phyloP scores from a whole-genome alignment of 306 rosid genomes.

The Cercis canadensis region DNA sequence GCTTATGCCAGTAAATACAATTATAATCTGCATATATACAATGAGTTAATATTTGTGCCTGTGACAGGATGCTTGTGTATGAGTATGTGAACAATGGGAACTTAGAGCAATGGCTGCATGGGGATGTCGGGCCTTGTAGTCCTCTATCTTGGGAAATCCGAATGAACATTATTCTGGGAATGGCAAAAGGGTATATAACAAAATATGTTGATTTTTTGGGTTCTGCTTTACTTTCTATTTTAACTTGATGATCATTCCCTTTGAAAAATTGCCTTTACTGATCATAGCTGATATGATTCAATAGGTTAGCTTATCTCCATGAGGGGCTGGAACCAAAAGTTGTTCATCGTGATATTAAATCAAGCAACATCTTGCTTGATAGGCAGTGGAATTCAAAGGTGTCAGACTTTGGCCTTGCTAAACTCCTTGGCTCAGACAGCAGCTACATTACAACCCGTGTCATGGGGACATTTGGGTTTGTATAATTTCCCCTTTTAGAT shows the following conservation, averaged over 20 bases:
- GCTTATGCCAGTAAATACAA: background rate
- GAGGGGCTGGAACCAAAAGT: conserved; percentile 80
- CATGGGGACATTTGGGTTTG: conserved; percentile 78
- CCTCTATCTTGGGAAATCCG: conserved; percentile 70
- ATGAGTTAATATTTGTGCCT: background rate
- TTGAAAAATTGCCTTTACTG: too few relatives aligned
- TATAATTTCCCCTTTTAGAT: background rate
- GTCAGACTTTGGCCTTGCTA: conserved; percentile 81
- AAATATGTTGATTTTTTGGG: background rate
- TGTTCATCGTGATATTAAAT: conserved; percentile 71
- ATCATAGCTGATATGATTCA: conserved; percentile 5
- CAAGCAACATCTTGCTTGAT: conserved; percentile 72
- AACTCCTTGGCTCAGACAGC: conserved; percentile 63
- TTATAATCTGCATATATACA: background rate
- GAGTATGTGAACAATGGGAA: conserved; percentile 88
- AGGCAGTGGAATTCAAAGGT: conserved; percentile 74
- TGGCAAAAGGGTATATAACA: conserved; percentile 60
- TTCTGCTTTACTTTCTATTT: background rate
- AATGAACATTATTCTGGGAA: conserved; percentile 63
- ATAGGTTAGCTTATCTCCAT: conserved; percentile 64
- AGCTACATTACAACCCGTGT: conserved; percentile 73
- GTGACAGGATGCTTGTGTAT: conserved; percentile 82
- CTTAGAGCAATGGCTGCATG: conserved; percentile 75
- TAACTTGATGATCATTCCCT: background rate
- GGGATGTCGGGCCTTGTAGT: conserved; percentile 66